Conservation (phyloP, 1,139 yeast genomes). For the Hemisphaericaspora lyxosophila region DNA sequence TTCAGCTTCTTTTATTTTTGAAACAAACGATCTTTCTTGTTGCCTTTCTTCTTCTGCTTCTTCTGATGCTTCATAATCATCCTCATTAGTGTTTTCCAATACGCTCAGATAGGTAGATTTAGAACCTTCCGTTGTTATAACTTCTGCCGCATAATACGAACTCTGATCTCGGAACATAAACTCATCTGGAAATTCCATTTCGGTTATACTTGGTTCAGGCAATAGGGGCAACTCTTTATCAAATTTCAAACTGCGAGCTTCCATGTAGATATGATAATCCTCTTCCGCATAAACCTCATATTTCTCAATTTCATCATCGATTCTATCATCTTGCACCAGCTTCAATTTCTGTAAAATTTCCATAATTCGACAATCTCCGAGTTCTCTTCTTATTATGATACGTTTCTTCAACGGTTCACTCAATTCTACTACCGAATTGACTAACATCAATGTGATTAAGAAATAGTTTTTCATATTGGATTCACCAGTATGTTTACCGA, state of each 20-base stretch:
- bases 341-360: constrained; percentile 40
- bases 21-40: neutral
- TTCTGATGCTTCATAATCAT: constrained; percentile 10
- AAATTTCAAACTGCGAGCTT: constrained; percentile 5
- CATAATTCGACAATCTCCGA: constrained; percentile 40
- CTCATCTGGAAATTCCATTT: constrained; percentile 1
- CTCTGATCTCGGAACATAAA: neutral
- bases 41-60: constrained; percentile 1
- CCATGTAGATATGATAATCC: constrained; percentile 24
- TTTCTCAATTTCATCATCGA: constrained; percentile 46
- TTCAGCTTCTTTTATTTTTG: constrained; percentile 13
- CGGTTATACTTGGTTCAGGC: neutral
- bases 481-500: constrained; percentile 10
- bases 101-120: neutral
- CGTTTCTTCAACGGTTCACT: constrained; percentile 32
- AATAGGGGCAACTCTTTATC: neutral
- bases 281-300: constrained; percentile 43
- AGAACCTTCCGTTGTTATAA: neutral
- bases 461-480: constrained; percentile 39
- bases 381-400: constrained; percentile 36
- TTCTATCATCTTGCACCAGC: constrained; percentile 36
- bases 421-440: constrained; percentile 43
- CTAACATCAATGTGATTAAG: constrained; percentile 44
- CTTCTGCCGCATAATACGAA: neutral
- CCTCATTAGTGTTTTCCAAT: neutral